A percentile compares a stretch with the other conserved stretches of the same genome.
These are phyloP conservation scores for Domatiomyces globalis DNA, from an alignment of 2,329 filamentous ascomycete genomes.

Conservation along the genomic window DNA sequence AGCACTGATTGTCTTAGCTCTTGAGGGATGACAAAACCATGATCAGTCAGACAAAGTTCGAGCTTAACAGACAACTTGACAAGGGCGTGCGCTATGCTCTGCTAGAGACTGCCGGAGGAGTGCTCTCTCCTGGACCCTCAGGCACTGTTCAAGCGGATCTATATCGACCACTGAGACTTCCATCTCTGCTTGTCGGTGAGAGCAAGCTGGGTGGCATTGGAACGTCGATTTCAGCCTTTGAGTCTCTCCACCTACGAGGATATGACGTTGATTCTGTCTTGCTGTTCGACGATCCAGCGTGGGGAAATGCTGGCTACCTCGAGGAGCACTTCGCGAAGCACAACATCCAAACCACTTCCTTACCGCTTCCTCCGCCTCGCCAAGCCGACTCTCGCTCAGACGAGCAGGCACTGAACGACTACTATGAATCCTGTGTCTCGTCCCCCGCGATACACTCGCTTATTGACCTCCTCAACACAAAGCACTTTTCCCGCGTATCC, in stretches of 20 bases:
- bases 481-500: conserved; percentile 43
- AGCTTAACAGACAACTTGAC: conserved; percentile 23
- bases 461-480: conserved; percentile 37
- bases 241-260: conserved; percentile 62
- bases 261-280: conserved; percentile 61
- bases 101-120: conserved; percentile 69
- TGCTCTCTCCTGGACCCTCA: conserved; percentile 64
- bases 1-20: conserved; percentile 4
- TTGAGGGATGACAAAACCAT: conserved; percentile 32
- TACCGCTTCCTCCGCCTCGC: conserved; percentile 46
- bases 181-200: conserved; percentile 62
- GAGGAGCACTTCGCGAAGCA: conserved; percentile 50
- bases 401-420: conserved; percentile 43
- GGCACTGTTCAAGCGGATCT: conserved; percentile 65
- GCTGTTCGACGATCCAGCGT: conserved; percentile 52
- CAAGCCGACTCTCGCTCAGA: conserved; percentile 34
- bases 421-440: conserved; percentile 43
- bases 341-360: conserved; percentile 41
- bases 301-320: conserved; percentile 56
- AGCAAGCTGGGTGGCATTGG: conserved; percentile 65
- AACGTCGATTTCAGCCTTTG: conserved; percentile 64
- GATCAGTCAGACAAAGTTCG: conserved; percentile 34
- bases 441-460: conserved; percentile 31
- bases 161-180: conserved; percentile 59
- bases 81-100: conserved; percentile 36